phyloP scores from a whole-genome alignment of 345 rosid genomes.

The Aquilaria sinensis region DNA sequence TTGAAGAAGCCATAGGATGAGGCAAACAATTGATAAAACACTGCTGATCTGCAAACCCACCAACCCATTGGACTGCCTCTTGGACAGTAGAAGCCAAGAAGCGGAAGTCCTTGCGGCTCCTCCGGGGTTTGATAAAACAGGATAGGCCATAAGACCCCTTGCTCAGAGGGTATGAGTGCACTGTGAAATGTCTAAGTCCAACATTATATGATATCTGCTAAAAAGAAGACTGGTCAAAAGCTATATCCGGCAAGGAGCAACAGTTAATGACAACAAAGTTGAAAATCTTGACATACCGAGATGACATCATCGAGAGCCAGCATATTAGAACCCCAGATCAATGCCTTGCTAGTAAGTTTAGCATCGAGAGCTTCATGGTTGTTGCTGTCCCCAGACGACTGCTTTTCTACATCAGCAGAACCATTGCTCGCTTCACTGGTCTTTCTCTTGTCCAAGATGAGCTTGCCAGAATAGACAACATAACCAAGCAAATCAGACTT shows the following conservation, averaged over 20 bases:
- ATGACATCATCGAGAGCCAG: constrained; percentile 66
- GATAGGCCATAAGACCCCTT: constrained; percentile 65
- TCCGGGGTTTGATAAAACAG: constrained; percentile 66
- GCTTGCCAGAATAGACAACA: constrained; percentile 69
- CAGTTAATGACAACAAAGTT: not conserved
- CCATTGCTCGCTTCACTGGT: constrained; percentile 23
- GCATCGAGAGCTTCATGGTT: constrained; percentile 55
- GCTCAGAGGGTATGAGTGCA: constrained; percentile 75
- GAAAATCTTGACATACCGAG: constrained; percentile 43
- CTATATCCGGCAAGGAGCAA: not conserved
- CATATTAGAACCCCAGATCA: constrained; percentile 78
- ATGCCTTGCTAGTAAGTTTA: constrained; percentile 77
- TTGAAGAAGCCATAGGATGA: constrained; percentile 81
- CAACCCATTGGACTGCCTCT: constrained; percentile 98
- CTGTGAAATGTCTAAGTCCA: constrained; percentile 84
- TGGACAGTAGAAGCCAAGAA: constrained; percentile 68
- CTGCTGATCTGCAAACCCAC: constrained; percentile 93
- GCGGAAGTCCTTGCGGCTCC: constrained; percentile 77
- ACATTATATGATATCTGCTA: constrained; percentile 74
- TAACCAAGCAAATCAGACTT: constrained; percentile 81
- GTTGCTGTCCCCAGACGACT: constrained; percentile 32
- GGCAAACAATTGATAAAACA: constrained; percentile 90
- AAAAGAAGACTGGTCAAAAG: constrained; percentile 1
- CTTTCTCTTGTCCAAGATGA: constrained; percentile 63
- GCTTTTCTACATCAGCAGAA: constrained; percentile 30